Evolutionary conservation across 2,329 filamentous ascomycete species (phyloP), one percentile per base, ranked within the genome.

Genomic region (Fusarium nygamai): DNA sequence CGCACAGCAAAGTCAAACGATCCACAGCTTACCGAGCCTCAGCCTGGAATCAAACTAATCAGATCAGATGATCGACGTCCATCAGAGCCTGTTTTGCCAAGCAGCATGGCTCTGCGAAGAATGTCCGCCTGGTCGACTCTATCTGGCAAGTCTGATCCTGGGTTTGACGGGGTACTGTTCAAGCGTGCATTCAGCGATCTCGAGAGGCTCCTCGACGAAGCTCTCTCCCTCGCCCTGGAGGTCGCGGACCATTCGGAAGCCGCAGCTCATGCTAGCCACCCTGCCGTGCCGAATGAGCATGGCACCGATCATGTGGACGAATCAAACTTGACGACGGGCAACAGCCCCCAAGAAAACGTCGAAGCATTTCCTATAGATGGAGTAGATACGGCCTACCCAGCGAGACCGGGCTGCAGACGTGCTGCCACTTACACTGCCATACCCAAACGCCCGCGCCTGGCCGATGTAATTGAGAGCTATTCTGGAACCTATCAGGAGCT

Each of bases 181-280:
- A 82, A 81, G 48, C 80, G 75, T 11, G 81, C 83, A 6, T 79
- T 86, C 41, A 79, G 79, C 41, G 83, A 87, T 65, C 78, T 88
- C 33, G 86, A 88, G 67, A 80, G 83, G 31, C 82, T 88, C 24
- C 75, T 88, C 11, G 83, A 80, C 38, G 86, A 88, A 75, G 85
- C 86, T 17, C 73, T 88, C 14, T 78, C 81, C 5, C 77, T 88
- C 47, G 86, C 85, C 17, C 81, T 83, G 24, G 81, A 85, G 58
- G 83, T 81, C 17, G 80, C 83, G 9, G 81, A 83, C 38, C 77
- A 70, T 17, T 79, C 82, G 22, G 78, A 81, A 41, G 64, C 59
- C 36, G 34, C 71, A 41, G 50, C 60, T 33, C 58, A 56, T 33
- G 60, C 65, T 39, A 48, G 69, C 29, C 24, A 74, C 33, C 65